Evolutionary conservation across 345 rosid species (phyloP), one percentile per base, ranked within the genome.

Genomic region (Arabis alpina): DNA sequence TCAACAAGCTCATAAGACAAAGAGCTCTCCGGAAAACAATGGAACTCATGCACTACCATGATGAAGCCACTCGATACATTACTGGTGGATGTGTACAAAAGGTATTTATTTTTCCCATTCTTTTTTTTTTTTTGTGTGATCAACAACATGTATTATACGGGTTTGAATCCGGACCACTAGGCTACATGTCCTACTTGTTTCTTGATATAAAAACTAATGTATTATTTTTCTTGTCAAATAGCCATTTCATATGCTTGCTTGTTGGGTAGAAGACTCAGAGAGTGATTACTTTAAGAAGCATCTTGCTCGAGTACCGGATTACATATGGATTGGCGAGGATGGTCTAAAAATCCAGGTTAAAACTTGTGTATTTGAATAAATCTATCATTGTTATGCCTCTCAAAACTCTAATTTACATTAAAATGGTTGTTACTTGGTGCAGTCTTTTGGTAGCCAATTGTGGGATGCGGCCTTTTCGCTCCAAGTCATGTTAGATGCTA

Each of bases 221-320:
- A 8, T 36, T 36, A 8, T 6, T 36, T 36, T 36, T 36, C 3
- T 53, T 12, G 8, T 49, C 23, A 16, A 7, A n/a, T 30, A 64
- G 57, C 34, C 36, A 6, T 41, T 86, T 42, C 80, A 44, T 43
- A 76, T 82, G 80, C 80, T 86, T 55, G 76, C 83, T 4, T 86
- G 86, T 32, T 86, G 88, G 88, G 83, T 82, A 2, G 86, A 86
- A 71, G 83, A 86, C 55, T 86, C 88, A 8, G 45, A 82, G 1
- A 64, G 81, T 3, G 70, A 66, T 37, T 41, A 60, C 41, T 79
- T 77, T 62, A 79, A 73, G 69, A 77, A 71, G 37, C 83, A 82
- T 47, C 72, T 79, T 4, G 85, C 82, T 10, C 56, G 80, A 54
- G 39, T 80, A 34, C 74, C 77, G 0, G 83, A 71, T 68, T 77